These are phyloP conservation scores for Fusarium phyllophilum DNA, from an alignment of 2,329 filamentous ascomycete genomes.

Conservation along the genomic window DNA sequence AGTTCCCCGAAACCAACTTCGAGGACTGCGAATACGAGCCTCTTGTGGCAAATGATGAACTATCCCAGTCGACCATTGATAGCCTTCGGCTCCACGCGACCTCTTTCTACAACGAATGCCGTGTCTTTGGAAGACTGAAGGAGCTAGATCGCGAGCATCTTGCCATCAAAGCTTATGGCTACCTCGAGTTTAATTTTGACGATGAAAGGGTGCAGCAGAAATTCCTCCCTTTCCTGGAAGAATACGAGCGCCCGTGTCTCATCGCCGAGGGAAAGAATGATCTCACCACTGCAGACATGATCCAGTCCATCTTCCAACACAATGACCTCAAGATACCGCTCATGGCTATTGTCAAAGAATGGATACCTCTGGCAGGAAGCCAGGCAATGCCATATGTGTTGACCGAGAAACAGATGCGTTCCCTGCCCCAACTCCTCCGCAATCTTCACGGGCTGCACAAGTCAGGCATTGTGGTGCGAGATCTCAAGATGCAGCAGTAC, in stretches of 20 bases:
- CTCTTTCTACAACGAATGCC: constrained; percentile 15
- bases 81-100: neutral
- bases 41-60: neutral
- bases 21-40: neutral
- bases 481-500: constrained; percentile 20
- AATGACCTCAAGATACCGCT: neutral
- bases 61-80: neutral
- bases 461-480: constrained; percentile 19
- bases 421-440: neutral
- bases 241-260: neutral
- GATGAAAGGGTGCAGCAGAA: neutral
- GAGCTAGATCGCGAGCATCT: constrained; percentile 11
- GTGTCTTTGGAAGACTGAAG: constrained; percentile 21
- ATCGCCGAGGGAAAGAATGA: neutral
- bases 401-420: neutral
- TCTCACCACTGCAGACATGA: neutral
- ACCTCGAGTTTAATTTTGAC: neutral
- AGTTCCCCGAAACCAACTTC: neutral
- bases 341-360: neutral
- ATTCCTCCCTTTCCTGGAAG: neutral
- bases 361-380: neutral
- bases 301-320: neutral
- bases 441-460: constrained; percentile 11
- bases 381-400: neutral
- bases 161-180: constrained; percentile 5